These are phyloP conservation scores for Aspergillus intermedius DNA, from an alignment of 2,329 filamentous ascomycete species.

Conservation along the genomic window DNA sequence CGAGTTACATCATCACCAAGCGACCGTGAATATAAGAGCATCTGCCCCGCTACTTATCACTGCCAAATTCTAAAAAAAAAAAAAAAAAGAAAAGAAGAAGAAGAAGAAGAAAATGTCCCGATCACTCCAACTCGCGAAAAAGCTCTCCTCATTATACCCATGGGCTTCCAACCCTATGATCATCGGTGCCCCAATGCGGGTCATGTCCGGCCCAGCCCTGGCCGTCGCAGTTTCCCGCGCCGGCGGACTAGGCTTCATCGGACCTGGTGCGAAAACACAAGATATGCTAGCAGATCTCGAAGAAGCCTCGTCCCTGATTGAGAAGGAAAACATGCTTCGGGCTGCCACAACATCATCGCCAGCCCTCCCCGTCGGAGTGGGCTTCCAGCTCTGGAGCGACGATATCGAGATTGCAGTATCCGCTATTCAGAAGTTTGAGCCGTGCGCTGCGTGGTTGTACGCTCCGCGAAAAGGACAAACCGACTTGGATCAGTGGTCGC, in stretches of 20 bases:
- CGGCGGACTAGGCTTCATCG: constrained; percentile 51
- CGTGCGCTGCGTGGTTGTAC: constrained; percentile 40
- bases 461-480: constrained; percentile 25
- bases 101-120: no score
- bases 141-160: constrained; percentile 39
- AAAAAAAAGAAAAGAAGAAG: no score
- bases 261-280: constrained; percentile 43
- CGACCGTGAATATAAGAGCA: no score
- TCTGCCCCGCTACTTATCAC: no score
- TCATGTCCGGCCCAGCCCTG: constrained; percentile 53
- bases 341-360: neutral
- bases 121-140: no score
- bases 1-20: no score
- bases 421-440: constrained; percentile 27
- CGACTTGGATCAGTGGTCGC: constrained; percentile 42
- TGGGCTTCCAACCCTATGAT: constrained; percentile 58
- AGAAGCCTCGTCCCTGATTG: neutral
- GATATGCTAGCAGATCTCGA: constrained; percentile 27
- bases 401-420: constrained; percentile 25
- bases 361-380: constrained; percentile 35
- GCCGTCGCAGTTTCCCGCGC: constrained; percentile 56
- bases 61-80: no score
- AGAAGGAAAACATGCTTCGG: neutral
- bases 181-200: constrained; percentile 63
- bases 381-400: constrained; percentile 37